Evolutionary conservation across 2,329 filamentous ascomycete genomes (phyloP), one percentile per base, ranked within the genome.

Genomic region (Botrytis squamosa): DNA sequence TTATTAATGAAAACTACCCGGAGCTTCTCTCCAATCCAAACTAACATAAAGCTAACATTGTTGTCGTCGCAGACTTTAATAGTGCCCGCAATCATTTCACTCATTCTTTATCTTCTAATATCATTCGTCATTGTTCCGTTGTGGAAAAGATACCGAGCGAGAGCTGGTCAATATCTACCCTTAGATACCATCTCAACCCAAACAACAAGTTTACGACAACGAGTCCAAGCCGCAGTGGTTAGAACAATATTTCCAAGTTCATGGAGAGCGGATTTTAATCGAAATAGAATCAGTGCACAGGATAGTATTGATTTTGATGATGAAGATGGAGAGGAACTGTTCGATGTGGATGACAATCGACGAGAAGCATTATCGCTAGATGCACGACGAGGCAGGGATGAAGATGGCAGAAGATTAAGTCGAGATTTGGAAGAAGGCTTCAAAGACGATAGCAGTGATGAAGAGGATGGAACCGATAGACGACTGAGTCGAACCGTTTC

Each of bases 351-450:
- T 76, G 78, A 82, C 16, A 77, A 82, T 38, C 81, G 84, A 57
- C 80, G 85, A 68, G 84, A 85, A 74, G 84, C 83, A 4, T 75
- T 85, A 14, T 81, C 79, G 6, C 71, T 81, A 5, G 80, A 81
- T 77, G 78, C 77, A 36, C 69, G 74, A 80, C 83, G 76, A 80
- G 81, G 78, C 79, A 76, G 85, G 72, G 78, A 80, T 65, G 82
- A 83, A 64, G 87, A 89, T 75, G 86, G 85, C 66, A 85, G 88
- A 77, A 86, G 94, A 75, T 79, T 97, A 75, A 95, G 93, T 81
- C 86, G 93, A 83, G 94, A 97, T 78, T 82, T 95, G 70, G 93
- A 95, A 81, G 88, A 91, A 79, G 91, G 91, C 0, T 93, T 93
- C 80, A 88, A 89, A 82, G 91, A 93, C 81, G 90, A 92, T 77